Evolutionary conservation across 2,329 filamentous ascomycete species (phyloP), one percentile per base, ranked within the genome.

Genomic region (Cordyceps farinosa): DNA sequence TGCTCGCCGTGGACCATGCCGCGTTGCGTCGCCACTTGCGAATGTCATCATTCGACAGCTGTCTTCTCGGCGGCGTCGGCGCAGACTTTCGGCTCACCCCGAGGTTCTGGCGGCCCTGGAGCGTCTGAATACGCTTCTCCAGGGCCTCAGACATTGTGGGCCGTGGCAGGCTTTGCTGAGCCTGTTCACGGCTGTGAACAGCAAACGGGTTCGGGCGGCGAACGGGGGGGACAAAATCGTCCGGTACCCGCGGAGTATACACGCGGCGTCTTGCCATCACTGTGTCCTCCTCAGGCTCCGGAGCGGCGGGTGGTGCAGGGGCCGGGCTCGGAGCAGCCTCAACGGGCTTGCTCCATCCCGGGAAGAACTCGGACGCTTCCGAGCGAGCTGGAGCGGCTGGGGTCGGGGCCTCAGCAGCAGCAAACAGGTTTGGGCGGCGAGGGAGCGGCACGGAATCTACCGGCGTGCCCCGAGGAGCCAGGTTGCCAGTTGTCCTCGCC

Each of bases 11-110:
- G 3, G 75, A 77, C n/a, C 34, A 32, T 34, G 40, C 50, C 6
- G 76, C 77, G 65, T 78, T 70, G 48, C 78, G 73, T 60, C 76
- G 76, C 78, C 78, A 80, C 27, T 70, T 73, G 38, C 74, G 69
- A 42, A 80, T 79, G 56, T 80, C 77, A 5, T 73, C 74, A 57
- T 72, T 74, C 13, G 76, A 75, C 55, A 78, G 73, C 69, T 79
- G 77, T 75, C 77, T 78, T 36, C 75, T 70, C 9, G 76, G 76
- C 7, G 77, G 76, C 11, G 76, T 79, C 5, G 68, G 64, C 13
- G 67, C 67, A n/a, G 69, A 67, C 11, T 15, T 15, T 40, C 38
- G 38, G 2, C 15, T 40, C 38, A 8, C 11, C 7, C 38, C 38
- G 38, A 5, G 38, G 11, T 4, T 15, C 38, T 22, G 22, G 22